Percentiles rank a stretch among this genome's conserved stretches.
These are phyloP conservation scores for Neofusicoccum ribis DNA, from an alignment of 2,329 filamentous ascomycete genomes.

Conservation along the genomic window DNA sequence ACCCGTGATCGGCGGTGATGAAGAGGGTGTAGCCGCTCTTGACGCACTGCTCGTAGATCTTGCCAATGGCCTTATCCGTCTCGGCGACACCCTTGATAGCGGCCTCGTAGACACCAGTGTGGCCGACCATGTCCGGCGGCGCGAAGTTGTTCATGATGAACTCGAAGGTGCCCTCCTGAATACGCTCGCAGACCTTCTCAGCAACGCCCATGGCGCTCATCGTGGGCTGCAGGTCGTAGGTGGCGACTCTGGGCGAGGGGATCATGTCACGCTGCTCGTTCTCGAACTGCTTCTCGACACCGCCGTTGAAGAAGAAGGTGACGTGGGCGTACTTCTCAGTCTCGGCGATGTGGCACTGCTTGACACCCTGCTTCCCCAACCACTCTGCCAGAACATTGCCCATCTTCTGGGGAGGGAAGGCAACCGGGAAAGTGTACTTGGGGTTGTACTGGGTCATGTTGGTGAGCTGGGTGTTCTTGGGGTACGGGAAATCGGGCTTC, in stretches of 20 bases:
- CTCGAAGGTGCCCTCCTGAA: conserved; percentile 81
- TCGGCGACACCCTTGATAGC: conserved; percentile 81
- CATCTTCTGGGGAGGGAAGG: conserved; percentile 94
- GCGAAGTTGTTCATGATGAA: conserved; percentile 99
- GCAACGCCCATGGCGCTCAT: conserved; percentile 94
- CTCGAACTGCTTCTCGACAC: conserved; percentile 93
- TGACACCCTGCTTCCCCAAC: conserved; percentile 81
- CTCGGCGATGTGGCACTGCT: conserved; percentile 96
- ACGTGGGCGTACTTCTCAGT: conserved; percentile 99
- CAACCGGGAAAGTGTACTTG: conserved; percentile 88
- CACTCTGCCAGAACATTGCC: conserved; percentile 98
- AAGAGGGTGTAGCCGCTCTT: conserved; percentile 90
- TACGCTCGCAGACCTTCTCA: conserved; percentile 83
- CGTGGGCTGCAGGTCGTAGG: conserved; percentile 91
- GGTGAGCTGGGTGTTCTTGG: conserved; percentile 80
- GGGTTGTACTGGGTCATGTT: conserved; percentile 99
- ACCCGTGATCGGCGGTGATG: conserved; percentile 93
- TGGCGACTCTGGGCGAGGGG: conserved; percentile 89
- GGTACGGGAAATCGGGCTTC: conserved; percentile 87
- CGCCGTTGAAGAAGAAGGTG: conserved; percentile 99
- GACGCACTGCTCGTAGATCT: conserved; percentile 91
- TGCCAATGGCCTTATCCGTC: conserved; percentile 91
- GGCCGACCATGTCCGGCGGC: conserved; percentile 98
- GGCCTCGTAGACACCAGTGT: conserved; percentile 96
- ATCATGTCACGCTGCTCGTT: conserved; percentile 93